phyloP scores from a whole-genome alignment of 208 protist species.

The Trypanosoma boissoni region DNA sequence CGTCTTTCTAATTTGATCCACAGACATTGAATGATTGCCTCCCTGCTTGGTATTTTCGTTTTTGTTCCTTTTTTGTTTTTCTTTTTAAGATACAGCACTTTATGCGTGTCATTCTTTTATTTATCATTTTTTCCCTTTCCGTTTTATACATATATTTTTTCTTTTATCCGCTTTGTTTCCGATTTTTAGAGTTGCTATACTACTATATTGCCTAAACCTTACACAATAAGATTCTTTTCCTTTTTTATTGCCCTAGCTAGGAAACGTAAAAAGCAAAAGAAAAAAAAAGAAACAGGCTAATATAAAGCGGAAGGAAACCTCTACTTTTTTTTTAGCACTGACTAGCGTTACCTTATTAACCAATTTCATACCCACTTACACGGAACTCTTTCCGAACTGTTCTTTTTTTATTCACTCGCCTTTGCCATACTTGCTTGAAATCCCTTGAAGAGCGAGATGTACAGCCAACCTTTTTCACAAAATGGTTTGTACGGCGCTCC shows the following conservation, averaged over 20 bases:
- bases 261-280: neutral
- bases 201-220: conserved; percentile 2
- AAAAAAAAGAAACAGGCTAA: neutral
- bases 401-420: conserved; percentile 4
- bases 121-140: conserved; percentile 2
- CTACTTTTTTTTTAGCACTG: too few relatives aligned
- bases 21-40: too few relatives aligned
- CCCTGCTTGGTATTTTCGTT: too few relatives aligned
- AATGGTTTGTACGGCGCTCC: conserved; percentile 67
- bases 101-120: too few relatives aligned
- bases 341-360: too few relatives aligned
- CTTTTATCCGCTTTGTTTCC: conserved; percentile 17
- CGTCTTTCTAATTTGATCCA: too few relatives aligned
- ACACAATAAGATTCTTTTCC: conserved; percentile 13
- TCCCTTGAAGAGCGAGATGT: conserved; percentile 37
- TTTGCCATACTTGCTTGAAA: neutral
- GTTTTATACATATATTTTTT: conserved; percentile 13
- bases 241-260: neutral
- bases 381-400: conserved; percentile 4
- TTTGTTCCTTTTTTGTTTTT: too few relatives aligned
- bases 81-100: too few relatives aligned
- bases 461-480: conserved; percentile 65
- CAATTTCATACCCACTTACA: too few relatives aligned
- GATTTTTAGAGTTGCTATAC: neutral
- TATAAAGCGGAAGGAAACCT: too few relatives aligned